phyloP scores from a whole-genome alignment of 805 yeast species.

The Sungouiozyma intestinalis region DNA sequence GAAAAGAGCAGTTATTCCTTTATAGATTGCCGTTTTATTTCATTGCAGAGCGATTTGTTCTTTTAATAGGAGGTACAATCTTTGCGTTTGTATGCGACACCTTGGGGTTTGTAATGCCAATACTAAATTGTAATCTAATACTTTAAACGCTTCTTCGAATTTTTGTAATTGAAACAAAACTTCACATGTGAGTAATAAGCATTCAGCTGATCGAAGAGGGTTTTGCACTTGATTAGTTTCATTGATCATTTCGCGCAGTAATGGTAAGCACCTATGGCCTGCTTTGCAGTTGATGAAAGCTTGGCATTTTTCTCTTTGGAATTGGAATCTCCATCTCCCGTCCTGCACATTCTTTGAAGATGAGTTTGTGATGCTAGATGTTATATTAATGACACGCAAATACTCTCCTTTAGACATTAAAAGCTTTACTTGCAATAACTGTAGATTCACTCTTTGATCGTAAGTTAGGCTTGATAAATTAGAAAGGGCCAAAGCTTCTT shows the following conservation, averaged over 20 bases:
- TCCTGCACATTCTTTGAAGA: constrained; percentile 21
- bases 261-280: constrained; percentile 41
- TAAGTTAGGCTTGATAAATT: constrained; percentile 27
- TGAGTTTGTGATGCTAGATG: constrained; percentile 11
- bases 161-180: constrained; percentile 35
- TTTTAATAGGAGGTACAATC: neutral
- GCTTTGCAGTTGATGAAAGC: constrained; percentile 32
- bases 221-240: constrained; percentile 39
- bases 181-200: constrained; percentile 36
- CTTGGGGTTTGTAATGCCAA: constrained; percentile 5
- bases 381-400: constrained; percentile 19
- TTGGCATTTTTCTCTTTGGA: constrained; percentile 17
- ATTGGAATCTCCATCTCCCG: constrained; percentile 21
- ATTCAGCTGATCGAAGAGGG: constrained; percentile 36
- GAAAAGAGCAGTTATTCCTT: no score
- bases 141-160: constrained; percentile 27
- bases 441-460: constrained; percentile 33
- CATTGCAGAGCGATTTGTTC: no score
- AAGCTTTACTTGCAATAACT: constrained; percentile 32
- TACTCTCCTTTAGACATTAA: constrained; percentile 26
- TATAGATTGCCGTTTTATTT: neutral
- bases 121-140: constrained; percentile 5
- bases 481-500: constrained; percentile 30
- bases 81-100: neutral
- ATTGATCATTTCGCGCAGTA: constrained; percentile 40